Evolutionary conservation across 2,329 filamentous ascomycete species (phyloP).

Genomic region (Clonostachys rhizophaga): DNA sequence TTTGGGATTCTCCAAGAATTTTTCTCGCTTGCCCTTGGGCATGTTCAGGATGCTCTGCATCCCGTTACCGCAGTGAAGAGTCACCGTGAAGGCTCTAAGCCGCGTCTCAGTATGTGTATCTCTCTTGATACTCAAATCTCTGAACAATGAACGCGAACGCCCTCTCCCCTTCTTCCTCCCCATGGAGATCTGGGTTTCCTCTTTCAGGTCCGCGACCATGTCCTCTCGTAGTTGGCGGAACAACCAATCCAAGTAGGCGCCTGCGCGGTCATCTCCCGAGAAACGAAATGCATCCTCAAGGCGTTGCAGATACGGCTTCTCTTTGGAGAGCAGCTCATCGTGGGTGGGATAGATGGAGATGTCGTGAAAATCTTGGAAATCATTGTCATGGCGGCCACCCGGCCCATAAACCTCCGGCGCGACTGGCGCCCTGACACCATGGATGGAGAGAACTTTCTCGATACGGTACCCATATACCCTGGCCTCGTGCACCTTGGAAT

Average conservation of each 20-base stretch:
- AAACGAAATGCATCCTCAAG: slow-evolving; percentile 42
- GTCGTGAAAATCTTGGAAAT: slow-evolving; percentile 54
- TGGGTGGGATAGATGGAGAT: slow-evolving; percentile 62
- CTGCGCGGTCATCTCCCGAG: slow-evolving; percentile 25
- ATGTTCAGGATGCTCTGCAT: slow-evolving; percentile 34
- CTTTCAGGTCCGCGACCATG: slow-evolving; percentile 61
- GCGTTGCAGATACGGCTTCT: slow-evolving; percentile 49
- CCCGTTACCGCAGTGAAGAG: slow-evolving; percentile 32
- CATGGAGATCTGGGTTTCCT: slow-evolving; percentile 49
- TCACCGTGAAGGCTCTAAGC: slow-evolving; percentile 17
- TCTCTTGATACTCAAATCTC: not conserved
- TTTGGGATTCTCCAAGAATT: slow-evolving; percentile 38
- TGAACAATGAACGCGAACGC: slow-evolving; percentile 6
- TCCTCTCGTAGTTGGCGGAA: slow-evolving; percentile 70
- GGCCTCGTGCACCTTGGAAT: slow-evolving; percentile 11
- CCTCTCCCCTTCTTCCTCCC: slow-evolving; percentile 37
- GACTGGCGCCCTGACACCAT: not conserved
- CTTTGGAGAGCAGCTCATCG: slow-evolving; percentile 54
- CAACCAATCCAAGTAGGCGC: slow-evolving; percentile 61
- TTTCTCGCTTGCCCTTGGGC: slow-evolving; percentile 23
- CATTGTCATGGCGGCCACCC: slow-evolving; percentile 72
- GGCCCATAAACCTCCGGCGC: slow-evolving; percentile 21
- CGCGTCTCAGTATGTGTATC: not conserved
- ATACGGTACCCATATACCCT: slow-evolving; percentile 26
- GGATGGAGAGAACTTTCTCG: slow-evolving; percentile 25